phyloP scores from a whole-genome alignment of 2,329 filamentous ascomycete species.

The Fusarium chuoi region DNA sequence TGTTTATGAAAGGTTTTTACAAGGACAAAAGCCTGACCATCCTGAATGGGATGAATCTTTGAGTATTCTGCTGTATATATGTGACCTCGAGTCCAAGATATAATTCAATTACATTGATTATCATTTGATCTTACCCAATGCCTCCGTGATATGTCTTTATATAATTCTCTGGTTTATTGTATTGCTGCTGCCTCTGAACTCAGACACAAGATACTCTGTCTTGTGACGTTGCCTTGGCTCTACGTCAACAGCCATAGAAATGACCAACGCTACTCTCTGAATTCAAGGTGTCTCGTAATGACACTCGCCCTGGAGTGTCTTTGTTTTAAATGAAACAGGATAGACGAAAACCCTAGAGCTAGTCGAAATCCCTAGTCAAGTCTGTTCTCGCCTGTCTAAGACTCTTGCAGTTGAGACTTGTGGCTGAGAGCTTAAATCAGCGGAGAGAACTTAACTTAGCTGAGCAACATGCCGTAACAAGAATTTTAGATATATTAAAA shows the following conservation, averaged over 20 bases:
- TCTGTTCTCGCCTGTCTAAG: not conserved
- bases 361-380: too few relatives aligned
- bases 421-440: too few relatives aligned
- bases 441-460: too few relatives aligned
- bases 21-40: slow-evolving; percentile 25
- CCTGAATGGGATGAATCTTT: slow-evolving; percentile 31
- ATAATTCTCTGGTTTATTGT: not conserved
- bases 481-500: not conserved
- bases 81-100: slow-evolving; percentile 37
- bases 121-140: not conserved
- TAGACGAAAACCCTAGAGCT: not conserved
- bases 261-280: not conserved
- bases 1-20: slow-evolving; percentile 21
- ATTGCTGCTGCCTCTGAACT: not conserved
- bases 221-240: not conserved
- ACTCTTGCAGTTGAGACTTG: too few relatives aligned
- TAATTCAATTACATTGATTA: slow-evolving; percentile 17
- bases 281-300: not conserved
- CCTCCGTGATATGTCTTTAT: not conserved
- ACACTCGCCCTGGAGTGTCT: not conserved
- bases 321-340: too few relatives aligned
- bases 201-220: too few relatives aligned
- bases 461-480: too few relatives aligned
- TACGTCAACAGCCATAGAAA: not conserved
- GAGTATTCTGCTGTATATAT: slow-evolving; percentile 46